Base-by-base conservation (phyloP, 2,329 filamentous ascomycete species). In the Arthrobotrys sphaeroides region DNA sequence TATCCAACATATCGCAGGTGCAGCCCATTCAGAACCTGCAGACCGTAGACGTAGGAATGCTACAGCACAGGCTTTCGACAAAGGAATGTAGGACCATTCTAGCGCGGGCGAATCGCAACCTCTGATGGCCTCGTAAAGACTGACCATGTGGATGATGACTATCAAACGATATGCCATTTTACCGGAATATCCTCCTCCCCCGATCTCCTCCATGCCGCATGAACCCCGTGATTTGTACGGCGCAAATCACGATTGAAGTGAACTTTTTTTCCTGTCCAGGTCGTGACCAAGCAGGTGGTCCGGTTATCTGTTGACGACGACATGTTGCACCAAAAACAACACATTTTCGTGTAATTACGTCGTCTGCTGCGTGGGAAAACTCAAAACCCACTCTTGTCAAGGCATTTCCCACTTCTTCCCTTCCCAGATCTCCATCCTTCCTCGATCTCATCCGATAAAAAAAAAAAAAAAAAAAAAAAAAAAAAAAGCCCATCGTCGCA, bases 251-350 rank as follows among this genome's bases (percentile, higher is more conserved):
- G 49, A 55, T 55, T 55, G 38, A 38, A 53, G 31, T n/a, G n/a
- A 53, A 33, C 10, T 31, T 31, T 51, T 18, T 12, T 31, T 3
- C 20, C 9, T 47, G 49, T 55, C 16, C 31, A 22, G 31, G 49
- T 24, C n/a, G n/a, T n/a, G n/a, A n/a, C n/a, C n/a, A 16, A 24
- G 49, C 3, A 24, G 38, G 49, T 55, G 49, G 49, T 38, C 28
- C 16, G 49, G 5, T 55, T 36, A 40, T 26, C 60, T 49, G 42
- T 51, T 28, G 43, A 51, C 38, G 53, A 67, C 38, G 53, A 67
- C 69, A 67, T 67, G 61, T 61, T 67, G 45, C 53, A 67, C 69
- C 62, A 67, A 67, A 70, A 74, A 67, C 69, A 74, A 74, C 69
- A 74, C 69, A 74, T 62, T 74, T 61, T 38, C 43, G 4, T 20